A percentile compares a stretch with the other conserved stretches of the same genome.
Evolutionary conservation across 2,329 filamentous ascomycete genomes (phyloP).

Genomic region (Teratosphaeria destructans): DNA sequence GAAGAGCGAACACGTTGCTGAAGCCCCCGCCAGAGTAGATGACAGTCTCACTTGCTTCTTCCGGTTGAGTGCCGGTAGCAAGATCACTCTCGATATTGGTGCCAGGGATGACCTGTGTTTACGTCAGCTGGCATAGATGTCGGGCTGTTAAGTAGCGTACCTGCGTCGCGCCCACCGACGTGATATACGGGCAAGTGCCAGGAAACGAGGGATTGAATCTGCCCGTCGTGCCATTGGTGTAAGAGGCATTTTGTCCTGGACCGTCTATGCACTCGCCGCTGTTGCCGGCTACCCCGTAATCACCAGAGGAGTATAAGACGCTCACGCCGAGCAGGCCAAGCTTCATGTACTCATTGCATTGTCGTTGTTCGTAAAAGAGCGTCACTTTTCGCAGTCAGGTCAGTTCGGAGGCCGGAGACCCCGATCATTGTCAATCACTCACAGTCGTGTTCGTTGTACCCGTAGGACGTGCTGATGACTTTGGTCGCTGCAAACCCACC

Average conservation of each 20-base stretch:
- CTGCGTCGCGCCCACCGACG: slow-evolving; percentile 37
- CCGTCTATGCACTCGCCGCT: slow-evolving; percentile 32
- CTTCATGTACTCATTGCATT: slow-evolving; percentile 50
- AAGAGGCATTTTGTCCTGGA: slow-evolving; percentile 8
- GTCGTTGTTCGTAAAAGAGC: slow-evolving; percentile 39
- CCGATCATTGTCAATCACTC: background rate
- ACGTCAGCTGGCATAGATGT: background rate
- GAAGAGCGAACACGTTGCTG: slow-evolving; percentile 39
- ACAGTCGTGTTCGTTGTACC: slow-evolving; percentile 40
- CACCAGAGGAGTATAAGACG: slow-evolving; percentile 41
- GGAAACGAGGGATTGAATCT: slow-evolving; percentile 41
- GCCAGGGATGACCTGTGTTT: slow-evolving; percentile 35
- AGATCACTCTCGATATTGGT: slow-evolving; percentile 27
- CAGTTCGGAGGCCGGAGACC: background rate
- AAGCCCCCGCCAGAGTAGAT: slow-evolving; percentile 39
- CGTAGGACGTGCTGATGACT: slow-evolving; percentile 47
- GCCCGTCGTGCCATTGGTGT: slow-evolving; percentile 17
- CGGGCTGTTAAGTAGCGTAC: background rate
- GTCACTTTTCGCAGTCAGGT: slow-evolving; percentile 23
- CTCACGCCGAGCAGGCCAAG: slow-evolving; percentile 44
- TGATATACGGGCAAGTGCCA: slow-evolving; percentile 40
- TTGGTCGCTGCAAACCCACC: slow-evolving; percentile 38
- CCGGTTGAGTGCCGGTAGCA: slow-evolving; percentile 21
- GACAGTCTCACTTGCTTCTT: slow-evolving; percentile 38
- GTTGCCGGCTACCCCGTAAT: slow-evolving; percentile 30